Base-by-base conservation (phyloP, 2,329 filamentous ascomycete species). In the Colletotrichum euphorbiae region DNA sequence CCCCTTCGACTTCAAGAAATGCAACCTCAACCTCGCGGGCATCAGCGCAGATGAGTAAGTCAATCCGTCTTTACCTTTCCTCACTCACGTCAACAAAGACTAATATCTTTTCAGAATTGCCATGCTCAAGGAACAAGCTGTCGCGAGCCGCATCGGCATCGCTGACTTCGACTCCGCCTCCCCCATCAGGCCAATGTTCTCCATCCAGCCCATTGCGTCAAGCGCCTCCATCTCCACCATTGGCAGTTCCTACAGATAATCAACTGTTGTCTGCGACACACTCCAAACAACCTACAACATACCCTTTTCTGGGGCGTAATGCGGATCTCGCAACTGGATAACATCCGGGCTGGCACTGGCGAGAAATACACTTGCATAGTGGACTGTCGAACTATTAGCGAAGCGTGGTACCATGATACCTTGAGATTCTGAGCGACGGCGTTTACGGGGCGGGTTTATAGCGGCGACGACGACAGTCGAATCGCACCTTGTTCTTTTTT, bases 1-100 rank as follows among this genome's bases (percentile, higher is more conserved):
- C 9, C 87, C 87, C 0, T 90, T 87, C 77, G 81, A 89, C 75
- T 85, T 89, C 73, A 84, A 85, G 74, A 83, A 82, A 66, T 85
- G 87, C 73, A 77, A 81, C n/a, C 79, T 84, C 45, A 77, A 77
- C 48, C 77, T 89, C 13, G 85, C 86, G 2, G 87, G 87, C 43
- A 79, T 89, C 46, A 85, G 84, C 51, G 81, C 87, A 71, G 85
- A 89, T 72, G 86, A 90, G 87, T 89, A 82, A 77, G 86, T 80
- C 13, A 17, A 3, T 45, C 46, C 57, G 33, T 33, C n/a, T 48
- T 13, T 55, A 60, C 38, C 19, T 15, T 6, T 51, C 38, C 17
- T 7, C 1, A 7, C 28, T 28, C 1, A 6, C 7, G 28, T 8
- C 36, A 15, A 4, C 43, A 45, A 24, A 48, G n/a, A 70, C 70